Conservation (phyloP, 148 eudicot genomes). For the Dianthus caryophyllus region DNA sequence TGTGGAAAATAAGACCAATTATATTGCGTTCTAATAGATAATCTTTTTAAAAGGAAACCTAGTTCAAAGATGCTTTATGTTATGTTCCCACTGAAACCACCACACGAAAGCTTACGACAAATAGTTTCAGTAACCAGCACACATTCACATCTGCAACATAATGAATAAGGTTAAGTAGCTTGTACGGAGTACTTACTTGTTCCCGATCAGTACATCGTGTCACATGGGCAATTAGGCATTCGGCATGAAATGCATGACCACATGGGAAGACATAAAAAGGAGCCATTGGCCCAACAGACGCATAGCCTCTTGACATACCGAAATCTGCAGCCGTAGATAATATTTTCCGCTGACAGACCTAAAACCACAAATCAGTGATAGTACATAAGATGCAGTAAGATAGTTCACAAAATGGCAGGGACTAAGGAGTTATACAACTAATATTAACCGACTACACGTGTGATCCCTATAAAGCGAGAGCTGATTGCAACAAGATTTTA, state of each 20-base stretch:
- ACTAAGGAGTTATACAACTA: neutral
- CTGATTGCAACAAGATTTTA: neutral
- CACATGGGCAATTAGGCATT: conserved; percentile 87
- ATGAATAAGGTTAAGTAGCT: neutral
- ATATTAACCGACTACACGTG: neutral
- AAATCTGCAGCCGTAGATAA: conserved; percentile 60
- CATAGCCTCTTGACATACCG: conserved; percentile 65
- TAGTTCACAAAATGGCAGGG: neutral
- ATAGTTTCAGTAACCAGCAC: neutral
- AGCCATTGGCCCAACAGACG: conserved; percentile 86
- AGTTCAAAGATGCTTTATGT: neutral
- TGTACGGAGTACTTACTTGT: conserved; percentile 76
- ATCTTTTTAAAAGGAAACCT: neutral
- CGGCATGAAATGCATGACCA: conserved; percentile 91
- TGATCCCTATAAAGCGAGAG: no score
- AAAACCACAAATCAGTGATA: conserved; percentile 13
- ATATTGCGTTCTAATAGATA: no score
- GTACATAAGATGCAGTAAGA: neutral
- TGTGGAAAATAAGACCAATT: no score
- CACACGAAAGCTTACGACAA: neutral
- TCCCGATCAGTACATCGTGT: conserved; percentile 67
- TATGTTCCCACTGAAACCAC: neutral
- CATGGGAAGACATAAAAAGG: conserved; percentile 99
- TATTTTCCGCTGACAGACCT: conserved; percentile 82
- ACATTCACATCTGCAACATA: neutral